Base-by-base conservation (phyloP, 371 early-diverging fungal genomes). In the Actinomortierella wolfii region DNA sequence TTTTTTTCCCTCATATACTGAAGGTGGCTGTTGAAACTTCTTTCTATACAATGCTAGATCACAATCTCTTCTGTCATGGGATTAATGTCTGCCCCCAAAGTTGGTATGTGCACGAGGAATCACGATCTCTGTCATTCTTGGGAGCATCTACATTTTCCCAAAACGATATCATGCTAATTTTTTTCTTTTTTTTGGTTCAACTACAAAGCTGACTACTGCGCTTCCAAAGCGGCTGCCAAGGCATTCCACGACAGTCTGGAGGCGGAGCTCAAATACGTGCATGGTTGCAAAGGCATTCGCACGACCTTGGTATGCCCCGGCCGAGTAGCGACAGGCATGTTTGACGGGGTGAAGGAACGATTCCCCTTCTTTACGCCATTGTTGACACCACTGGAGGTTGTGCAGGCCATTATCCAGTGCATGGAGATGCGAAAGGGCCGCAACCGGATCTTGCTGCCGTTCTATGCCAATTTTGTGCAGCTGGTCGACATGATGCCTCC, bases 191-290 rank as follows among this genome's bases (percentile, higher is more conserved):
- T 17, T 52, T 20, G 13, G 23, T 20, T 34, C 14, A 43, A 43
- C 20, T 21, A 46, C 43, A 46, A 20, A 81, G 85, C 81, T 13
- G 84, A 81, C 59, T 88, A 88, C 62, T 79, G 82, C 46, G 84
- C 86, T 8, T 81, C 86, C 40, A 88, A 88, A 56, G 77, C 82
- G 18, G 88, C 79, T 4, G 64, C 80, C 17, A 68, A 71, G 28
- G 73, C 81, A 4, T 81, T 85, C 54, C 78, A 77, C 21, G 86
- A 88, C 62, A 41, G 78, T 9, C 66, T 88, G 9, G 83, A 84
- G 20, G 79, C 83, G 55, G 88, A 88, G 62, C 63, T 85, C 61
- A 61, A 71, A 47, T 61, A 64, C 26, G 39, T 69, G 9, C 70
- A 77, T 56, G 67, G 76, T 57, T 61, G 71, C 6, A 64, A 61